Conservation (phyloP, 805 yeast genomes). For the Dipodascus geniculatus region DNA sequence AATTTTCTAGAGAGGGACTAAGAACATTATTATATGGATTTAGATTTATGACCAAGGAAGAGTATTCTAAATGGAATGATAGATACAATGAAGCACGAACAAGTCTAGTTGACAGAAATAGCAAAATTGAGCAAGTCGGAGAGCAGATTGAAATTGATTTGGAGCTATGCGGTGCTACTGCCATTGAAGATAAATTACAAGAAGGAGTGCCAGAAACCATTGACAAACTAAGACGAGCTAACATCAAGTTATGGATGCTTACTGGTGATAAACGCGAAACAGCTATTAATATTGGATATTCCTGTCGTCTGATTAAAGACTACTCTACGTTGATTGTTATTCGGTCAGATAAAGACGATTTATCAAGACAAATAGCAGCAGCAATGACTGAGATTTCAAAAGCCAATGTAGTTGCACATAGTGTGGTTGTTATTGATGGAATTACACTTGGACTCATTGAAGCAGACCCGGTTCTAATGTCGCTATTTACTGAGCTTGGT, state of each 20-base stretch:
- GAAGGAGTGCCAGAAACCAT: constrained; percentile 95
- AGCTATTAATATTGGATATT: constrained; percentile 92
- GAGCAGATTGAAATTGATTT: constrained; percentile 57
- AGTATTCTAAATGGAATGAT: constrained; percentile 54
- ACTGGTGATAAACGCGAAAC: constrained; percentile 98
- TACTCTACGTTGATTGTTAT: constrained; percentile 77
- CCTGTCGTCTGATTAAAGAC: constrained; percentile 87
- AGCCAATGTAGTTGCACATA: constrained; percentile 78
- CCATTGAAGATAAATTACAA: constrained; percentile 93
- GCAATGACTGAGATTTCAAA: constrained; percentile 61
- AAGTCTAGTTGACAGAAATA: constrained; percentile 54
- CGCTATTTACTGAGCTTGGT: constrained; percentile 74
- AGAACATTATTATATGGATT: constrained; percentile 80
- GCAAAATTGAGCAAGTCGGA: constrained; percentile 61
- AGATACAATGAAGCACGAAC: constrained; percentile 69
- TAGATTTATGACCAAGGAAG: constrained; percentile 49
- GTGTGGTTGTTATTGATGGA: constrained; percentile 95
- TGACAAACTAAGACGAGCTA: constrained; percentile 84
- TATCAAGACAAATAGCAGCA: constrained; percentile 59
- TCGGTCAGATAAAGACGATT: constrained; percentile 37
- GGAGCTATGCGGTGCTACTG: constrained; percentile 80
- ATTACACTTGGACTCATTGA: constrained; percentile 66
- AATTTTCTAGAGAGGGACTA: constrained; percentile 88
- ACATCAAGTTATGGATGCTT: constrained; percentile 93
- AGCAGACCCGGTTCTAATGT: constrained; percentile 54